Evolutionary conservation across 768 basidiomycete genomes (phyloP).

Genomic region (Psilocybe azurescens): DNA sequence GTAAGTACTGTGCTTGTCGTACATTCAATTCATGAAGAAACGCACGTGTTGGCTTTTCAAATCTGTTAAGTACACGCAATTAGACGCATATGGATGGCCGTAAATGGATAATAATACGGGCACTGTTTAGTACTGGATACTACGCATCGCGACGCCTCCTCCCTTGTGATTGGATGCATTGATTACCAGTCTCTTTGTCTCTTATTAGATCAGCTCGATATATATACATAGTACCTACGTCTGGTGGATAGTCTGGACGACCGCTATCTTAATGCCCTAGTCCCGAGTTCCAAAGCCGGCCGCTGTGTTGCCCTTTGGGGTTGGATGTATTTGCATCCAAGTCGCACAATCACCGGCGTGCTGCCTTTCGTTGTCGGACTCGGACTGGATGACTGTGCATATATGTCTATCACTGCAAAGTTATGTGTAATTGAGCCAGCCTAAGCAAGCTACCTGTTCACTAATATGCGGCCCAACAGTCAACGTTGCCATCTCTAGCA

Average conservation of each 20-base stretch:
- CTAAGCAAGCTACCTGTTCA: neutral
- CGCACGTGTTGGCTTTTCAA: too few species aligned
- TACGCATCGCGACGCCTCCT: neutral
- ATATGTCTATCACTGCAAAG: too few species aligned
- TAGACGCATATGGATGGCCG: too few species aligned
- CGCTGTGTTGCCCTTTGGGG: slow-evolving; percentile 1
- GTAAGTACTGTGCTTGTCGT: too few species aligned
- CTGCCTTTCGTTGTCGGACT: too few species aligned
- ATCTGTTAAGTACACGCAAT: too few species aligned
- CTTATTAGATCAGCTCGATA: neutral
- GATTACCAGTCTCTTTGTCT: neutral
- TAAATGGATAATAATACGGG: neutral
- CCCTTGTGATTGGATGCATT: neutral
- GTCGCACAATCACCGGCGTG: neutral
- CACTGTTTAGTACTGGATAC: neutral
- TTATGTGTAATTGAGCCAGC: neutral
- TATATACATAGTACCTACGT: too few species aligned
- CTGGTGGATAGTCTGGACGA: neutral
- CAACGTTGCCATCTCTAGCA: neutral
- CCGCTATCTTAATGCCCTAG: slow-evolving; percentile 4
- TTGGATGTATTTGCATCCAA: neutral
- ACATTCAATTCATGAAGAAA: too few species aligned
- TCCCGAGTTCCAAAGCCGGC: slow-evolving; percentile 5
- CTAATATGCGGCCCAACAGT: neutral
- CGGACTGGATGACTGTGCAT: too few species aligned